phyloP scores from a whole-genome alignment of 768 basidiomycete genomes.

The Pisolithus marmoratus region DNA sequence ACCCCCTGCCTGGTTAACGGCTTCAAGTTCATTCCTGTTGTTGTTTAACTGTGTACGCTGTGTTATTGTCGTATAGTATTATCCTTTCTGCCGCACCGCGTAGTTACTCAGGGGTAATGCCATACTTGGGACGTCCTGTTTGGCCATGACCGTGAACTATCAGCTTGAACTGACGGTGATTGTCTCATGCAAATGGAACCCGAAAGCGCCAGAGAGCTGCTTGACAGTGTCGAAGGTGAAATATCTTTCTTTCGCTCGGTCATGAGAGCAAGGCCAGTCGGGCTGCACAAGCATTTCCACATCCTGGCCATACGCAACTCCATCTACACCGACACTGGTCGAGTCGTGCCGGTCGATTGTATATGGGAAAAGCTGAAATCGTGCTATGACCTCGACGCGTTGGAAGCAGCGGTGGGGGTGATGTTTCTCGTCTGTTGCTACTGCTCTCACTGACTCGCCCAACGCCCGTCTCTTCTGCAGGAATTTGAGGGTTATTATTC shows the following conservation, averaged over 20 bases:
- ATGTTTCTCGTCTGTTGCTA: conserved; percentile 10
- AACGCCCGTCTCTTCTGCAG: conserved; percentile 11
- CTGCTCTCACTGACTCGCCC: conserved; percentile 6
- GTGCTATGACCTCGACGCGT: conserved; percentile 69
- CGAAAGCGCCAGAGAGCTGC: conserved; percentile 36
- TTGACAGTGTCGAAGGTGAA: conserved; percentile 75
- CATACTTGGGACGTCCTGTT: not conserved
- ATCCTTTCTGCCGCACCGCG: not conserved
- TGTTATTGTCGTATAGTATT: conserved; percentile 11
- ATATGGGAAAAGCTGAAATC: conserved; percentile 71
- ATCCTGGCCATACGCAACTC: conserved; percentile 66
- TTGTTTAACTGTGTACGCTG: conserved; percentile 18
- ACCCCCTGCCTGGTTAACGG: conserved; percentile 12
- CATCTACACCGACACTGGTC: conserved; percentile 68
- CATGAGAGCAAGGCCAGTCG: conserved; percentile 77
- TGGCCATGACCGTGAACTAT: not conserved
- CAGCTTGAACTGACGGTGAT: not conserved
- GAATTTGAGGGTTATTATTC: conserved; percentile 46
- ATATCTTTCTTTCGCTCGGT: conserved; percentile 80
- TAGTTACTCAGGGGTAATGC: not conserved
- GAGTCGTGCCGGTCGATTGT: conserved; percentile 49
- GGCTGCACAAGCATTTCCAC: conserved; percentile 80
- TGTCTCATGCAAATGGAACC: conserved; percentile 18
- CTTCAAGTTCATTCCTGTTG: conserved; percentile 15
- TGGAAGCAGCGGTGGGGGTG: conserved; percentile 61